These are phyloP conservation scores for Xylariales sp. DNA, from an alignment of 2,329 filamentous ascomycete genomes.

Conservation along the genomic window DNA sequence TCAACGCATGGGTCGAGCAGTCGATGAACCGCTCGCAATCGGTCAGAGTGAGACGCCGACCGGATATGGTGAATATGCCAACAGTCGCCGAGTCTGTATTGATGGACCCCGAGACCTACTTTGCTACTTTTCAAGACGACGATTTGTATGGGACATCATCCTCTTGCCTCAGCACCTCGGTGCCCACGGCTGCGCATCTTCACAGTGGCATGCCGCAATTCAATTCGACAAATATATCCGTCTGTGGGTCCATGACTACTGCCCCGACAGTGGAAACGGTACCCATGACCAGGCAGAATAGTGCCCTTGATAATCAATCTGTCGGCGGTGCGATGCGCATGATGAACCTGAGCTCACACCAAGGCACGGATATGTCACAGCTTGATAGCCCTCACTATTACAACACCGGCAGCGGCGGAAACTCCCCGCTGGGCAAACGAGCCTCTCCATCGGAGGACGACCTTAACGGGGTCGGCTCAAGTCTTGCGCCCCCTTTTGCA, in stretches of 20 bases:
- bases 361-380: slow-evolving; percentile 17
- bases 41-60: slow-evolving; percentile 17
- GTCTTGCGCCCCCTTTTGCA: slow-evolving; percentile 19
- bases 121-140: slow-evolving; percentile 22
- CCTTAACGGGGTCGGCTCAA: slow-evolving; percentile 33
- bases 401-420: slow-evolving; percentile 19
- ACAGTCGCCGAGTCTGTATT: slow-evolving; percentile 32
- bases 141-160: neutral
- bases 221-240: slow-evolving; percentile 22
- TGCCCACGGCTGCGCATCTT: slow-evolving; percentile 9
- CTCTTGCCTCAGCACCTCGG: neutral
- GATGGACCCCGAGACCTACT: slow-evolving; percentile 34
- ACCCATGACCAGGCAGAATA: slow-evolving; percentile 29
- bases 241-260: slow-evolving; percentile 32
- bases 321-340: slow-evolving; percentile 25
- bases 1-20: slow-evolving; percentile 21
- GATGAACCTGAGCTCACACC: slow-evolving; percentile 28
- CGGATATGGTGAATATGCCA: slow-evolving; percentile 24
- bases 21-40: slow-evolving; percentile 21
- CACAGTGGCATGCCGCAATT: slow-evolving; percentile 21
- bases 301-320: slow-evolving; percentile 27
- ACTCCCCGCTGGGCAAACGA: slow-evolving; percentile 22
- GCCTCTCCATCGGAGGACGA: slow-evolving; percentile 21
- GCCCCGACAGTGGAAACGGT: slow-evolving; percentile 27
- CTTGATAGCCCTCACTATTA: slow-evolving; percentile 16